Base-by-base conservation (phyloP, 805 yeast species). In the Starmerella bombi region DNA sequence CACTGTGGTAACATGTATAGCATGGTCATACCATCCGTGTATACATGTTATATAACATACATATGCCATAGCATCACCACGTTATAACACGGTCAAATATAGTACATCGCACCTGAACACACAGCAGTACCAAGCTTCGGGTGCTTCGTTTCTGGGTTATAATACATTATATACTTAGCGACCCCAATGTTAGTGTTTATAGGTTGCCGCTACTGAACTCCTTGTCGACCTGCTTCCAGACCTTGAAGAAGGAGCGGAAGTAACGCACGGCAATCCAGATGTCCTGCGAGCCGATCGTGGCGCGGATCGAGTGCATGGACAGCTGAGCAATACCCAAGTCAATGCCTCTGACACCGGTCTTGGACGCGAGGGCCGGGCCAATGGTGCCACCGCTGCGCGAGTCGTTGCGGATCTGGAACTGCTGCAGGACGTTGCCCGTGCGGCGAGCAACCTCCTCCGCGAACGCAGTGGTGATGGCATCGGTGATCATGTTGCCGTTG, bases 301-400 rank as follows among this genome's bases (percentile, higher is more conserved):
- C 93, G 53, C 93, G 70, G 50, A 82, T 78, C 32, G 84, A 76
- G 61, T 82, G 94, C 94, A 82, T 82, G 2, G 88, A 72, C 51
- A 80, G 66, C 61, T 82, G 93, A 2, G 93, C 75, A 50, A 82
- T 77, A 41, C 94, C 94, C 43, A 81, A 59, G 53, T 82, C 94
- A 41, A 80, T 72, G 33, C 88, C 78, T 54, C 61, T 50, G 23
- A 60, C 44, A 12, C 72, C 72, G 54, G 58, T 52, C 30, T 53
- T 53, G 5, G 60, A 41, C 14, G 61, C 50, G 5, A 65, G 52
- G 46, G 65, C 54, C 57, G 77, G 94, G 0, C 94, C 94, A 55
- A 84, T 81, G 21, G 94, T 82, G 30, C 93, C 93, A 25, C 94
- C 94, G 1, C 85, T 77, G 56, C 91, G 72, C 14, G 81, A 71